These are phyloP conservation scores for Cryptosporidium viatorum DNA, from an alignment of 169 alveolate genomes.

Conservation along the genomic window DNA sequence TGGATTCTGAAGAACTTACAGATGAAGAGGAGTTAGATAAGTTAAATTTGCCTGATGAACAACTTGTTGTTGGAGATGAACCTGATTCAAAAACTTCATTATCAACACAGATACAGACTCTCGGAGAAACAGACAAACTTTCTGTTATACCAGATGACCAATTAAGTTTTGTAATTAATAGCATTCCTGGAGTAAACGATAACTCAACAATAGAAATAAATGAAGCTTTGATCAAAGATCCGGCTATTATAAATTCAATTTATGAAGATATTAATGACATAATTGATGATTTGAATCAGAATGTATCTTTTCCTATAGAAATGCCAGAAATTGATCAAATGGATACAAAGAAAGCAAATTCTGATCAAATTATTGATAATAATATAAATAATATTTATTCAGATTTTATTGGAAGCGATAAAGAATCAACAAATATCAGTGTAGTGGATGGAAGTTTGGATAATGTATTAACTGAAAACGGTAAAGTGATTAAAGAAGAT, in stretches of 20 bases:
- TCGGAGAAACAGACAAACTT: no score
- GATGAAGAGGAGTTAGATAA: neutral
- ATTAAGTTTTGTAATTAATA: no score
- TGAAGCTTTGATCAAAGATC: neutral
- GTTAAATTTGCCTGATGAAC: neutral
- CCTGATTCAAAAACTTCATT: no score
- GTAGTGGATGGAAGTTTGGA: neutral
- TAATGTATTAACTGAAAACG: no score
- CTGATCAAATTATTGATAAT: neutral
- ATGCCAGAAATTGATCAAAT: neutral
- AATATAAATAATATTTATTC: neutral
- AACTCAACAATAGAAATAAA: neutral
- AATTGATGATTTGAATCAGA: neutral
- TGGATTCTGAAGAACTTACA: conserved; percentile 1
- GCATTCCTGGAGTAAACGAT: neutral
- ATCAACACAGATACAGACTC: neutral
- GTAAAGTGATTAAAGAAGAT: neutral
- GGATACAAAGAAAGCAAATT: neutral
- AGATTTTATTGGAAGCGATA: neutral
- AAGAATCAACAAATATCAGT: neutral
- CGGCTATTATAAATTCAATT: neutral
- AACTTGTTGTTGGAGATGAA: neutral
- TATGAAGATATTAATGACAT: neutral
- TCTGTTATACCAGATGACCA: neutral
- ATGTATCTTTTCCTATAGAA: neutral